Conservation (phyloP, 2,329 filamentous ascomycete genomes). For the Ustulina deusta region DNA sequence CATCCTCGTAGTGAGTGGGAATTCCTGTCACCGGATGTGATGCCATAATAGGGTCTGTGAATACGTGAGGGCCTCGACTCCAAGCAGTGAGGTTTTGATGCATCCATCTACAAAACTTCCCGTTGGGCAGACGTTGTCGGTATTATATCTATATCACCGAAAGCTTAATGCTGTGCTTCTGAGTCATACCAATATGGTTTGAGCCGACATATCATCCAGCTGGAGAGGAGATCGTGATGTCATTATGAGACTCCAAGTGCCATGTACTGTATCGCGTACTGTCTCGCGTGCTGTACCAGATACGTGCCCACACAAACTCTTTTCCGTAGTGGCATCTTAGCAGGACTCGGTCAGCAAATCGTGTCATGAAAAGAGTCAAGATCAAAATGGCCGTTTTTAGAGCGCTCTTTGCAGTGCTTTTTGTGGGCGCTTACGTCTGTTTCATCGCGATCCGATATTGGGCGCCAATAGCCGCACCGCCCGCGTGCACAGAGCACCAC, state of each 20-base stretch:
- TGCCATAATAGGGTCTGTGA: slow-evolving; percentile 17
- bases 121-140: neutral
- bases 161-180: neutral
- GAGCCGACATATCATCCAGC: neutral
- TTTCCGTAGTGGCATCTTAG: too few relatives aligned
- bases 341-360: neutral
- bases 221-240: slow-evolving; percentile 33
- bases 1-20: slow-evolving; percentile 38
- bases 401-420: slow-evolving; percentile 16
- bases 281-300: too few relatives aligned
- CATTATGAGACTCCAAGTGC: slow-evolving; percentile 33
- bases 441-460: slow-evolving; percentile 14
- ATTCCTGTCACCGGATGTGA: slow-evolving; percentile 32
- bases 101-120: neutral
- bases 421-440: slow-evolving; percentile 26
- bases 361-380: neutral
- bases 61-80: neutral
- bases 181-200: slow-evolving; percentile 34
- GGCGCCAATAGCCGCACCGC: slow-evolving; percentile 11
- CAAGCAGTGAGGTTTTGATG: neutral
- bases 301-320: slow-evolving; percentile 6
- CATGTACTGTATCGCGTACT: neutral
- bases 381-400: slow-evolving; percentile 24
- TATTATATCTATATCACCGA: slow-evolving; percentile 15
- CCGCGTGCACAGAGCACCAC: slow-evolving; percentile 27